Evolutionary conservation across 2,329 filamentous ascomycete species (phyloP).

Genomic region (Rachicladosporium sp.): DNA sequence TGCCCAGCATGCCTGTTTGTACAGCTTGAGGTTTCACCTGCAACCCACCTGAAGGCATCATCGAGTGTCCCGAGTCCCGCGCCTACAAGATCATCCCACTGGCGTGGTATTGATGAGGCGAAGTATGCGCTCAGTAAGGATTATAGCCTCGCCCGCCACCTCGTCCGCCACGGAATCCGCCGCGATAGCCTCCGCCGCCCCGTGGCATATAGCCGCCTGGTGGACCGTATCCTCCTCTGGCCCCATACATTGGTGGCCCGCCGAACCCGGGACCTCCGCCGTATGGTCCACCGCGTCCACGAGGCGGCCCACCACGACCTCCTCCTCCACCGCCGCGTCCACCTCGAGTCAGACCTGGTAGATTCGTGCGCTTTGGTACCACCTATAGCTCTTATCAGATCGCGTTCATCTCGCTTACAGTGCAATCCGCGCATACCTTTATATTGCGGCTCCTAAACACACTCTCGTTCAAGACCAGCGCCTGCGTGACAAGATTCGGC

Average conservation of each 20-base stretch:
- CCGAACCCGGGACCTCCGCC: slow-evolving; percentile 36
- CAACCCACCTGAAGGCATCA: too few species aligned
- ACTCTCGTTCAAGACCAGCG: slow-evolving; percentile 90
- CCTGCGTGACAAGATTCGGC: slow-evolving; percentile 81
- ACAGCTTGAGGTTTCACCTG: too few species aligned
- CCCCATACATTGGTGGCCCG: slow-evolving; percentile 34
- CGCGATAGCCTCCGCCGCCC: slow-evolving; percentile 28
- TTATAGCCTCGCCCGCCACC: slow-evolving; percentile 24
- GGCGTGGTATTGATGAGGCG: not conserved
- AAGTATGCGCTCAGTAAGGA: slow-evolving; percentile 21
- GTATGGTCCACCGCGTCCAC: slow-evolving; percentile 27
- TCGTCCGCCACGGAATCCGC: slow-evolving; percentile 23
- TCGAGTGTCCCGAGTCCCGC: too few species aligned
- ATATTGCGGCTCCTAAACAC: slow-evolving; percentile 88
- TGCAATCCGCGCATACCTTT: slow-evolving; percentile 51
- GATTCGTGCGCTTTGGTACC: slow-evolving; percentile 86
- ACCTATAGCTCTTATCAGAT: slow-evolving; percentile 41
- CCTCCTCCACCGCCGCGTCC: slow-evolving; percentile 44
- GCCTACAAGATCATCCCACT: too few species aligned
- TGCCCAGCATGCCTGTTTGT: too few species aligned
- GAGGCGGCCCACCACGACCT: slow-evolving; percentile 27
- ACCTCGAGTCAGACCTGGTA: slow-evolving; percentile 85
- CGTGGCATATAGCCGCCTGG: slow-evolving; percentile 21
- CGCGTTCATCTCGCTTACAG: not conserved
- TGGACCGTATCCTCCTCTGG: slow-evolving; percentile 33